Evolutionary conservation across 441 rosid genomes (phyloP).

Genomic region (Erysimum cheiri): DNA sequence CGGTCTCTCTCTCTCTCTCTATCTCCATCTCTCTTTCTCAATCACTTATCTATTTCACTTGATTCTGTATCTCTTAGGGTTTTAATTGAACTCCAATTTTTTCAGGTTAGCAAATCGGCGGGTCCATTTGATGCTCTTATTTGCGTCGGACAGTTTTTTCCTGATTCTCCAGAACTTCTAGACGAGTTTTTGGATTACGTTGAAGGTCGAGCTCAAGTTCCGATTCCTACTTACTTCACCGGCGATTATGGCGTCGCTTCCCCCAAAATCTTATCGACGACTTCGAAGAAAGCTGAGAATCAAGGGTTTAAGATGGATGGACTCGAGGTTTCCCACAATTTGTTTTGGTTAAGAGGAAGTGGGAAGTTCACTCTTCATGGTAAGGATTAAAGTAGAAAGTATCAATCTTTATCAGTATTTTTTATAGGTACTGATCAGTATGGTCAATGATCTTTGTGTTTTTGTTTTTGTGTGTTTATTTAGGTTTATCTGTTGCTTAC

Average conservation of each 20-base stretch:
- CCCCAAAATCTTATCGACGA: conserved; percentile 60
- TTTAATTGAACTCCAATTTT: conserved; percentile 12
- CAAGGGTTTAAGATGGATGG: conserved; percentile 95
- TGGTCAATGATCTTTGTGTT: background rate
- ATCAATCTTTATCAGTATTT: background rate
- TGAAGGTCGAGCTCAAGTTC: conserved; percentile 74
- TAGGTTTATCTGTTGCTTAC: conserved; percentile 84
- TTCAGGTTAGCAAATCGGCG: conserved; percentile 84
- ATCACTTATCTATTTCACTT: background rate
- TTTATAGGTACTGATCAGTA: too few species aligned
- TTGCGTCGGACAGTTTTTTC: conserved; percentile 94
- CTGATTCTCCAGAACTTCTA: conserved; percentile 65
- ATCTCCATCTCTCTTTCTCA: background rate
- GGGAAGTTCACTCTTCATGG: conserved; percentile 87
- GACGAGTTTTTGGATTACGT: conserved; percentile 70
- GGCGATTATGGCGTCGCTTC: conserved; percentile 89
- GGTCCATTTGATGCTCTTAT: conserved; percentile 90
- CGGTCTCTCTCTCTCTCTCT: conserved; percentile 45
- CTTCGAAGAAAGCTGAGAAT: conserved; percentile 61
- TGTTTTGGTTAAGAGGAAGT: conserved; percentile 91
- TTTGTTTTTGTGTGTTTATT: conserved; percentile 15
- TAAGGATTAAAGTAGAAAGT: conserved; percentile 32
- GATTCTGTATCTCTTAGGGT: conserved; percentile 29
- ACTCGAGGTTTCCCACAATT: conserved; percentile 61
- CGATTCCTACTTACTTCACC: conserved; percentile 84